These are phyloP conservation scores for Trametes hirsuta DNA, from an alignment of 1,284 basidiomycete genomes.

Conservation along the genomic window DNA sequence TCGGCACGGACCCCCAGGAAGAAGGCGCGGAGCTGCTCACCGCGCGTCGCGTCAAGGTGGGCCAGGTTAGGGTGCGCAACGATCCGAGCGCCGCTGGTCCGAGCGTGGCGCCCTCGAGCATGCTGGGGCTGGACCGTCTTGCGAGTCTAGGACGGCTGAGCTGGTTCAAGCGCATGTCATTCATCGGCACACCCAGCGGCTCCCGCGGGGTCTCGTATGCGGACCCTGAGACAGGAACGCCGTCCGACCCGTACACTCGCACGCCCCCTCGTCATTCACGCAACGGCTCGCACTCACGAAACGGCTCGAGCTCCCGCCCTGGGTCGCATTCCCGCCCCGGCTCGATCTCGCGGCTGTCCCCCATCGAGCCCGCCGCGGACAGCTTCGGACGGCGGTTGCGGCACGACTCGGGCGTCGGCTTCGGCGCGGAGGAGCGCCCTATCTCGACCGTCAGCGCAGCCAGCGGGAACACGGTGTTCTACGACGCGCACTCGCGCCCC, in stretches of 20 bases:
- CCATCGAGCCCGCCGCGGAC: conserved; percentile 20
- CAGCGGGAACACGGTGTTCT: conserved; percentile 59
- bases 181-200: conserved; percentile 19
- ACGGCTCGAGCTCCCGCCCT: conserved; percentile 28
- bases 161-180: conserved; percentile 51
- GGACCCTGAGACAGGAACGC: conserved; percentile 17
- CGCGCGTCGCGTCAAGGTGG: conserved; percentile 60
- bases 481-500: conserved; percentile 59
- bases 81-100: conserved; percentile 30
- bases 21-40: conserved; percentile 57
- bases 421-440: conserved; percentile 52
- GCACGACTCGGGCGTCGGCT: conserved; percentile 28
- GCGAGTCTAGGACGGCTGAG: conserved; percentile 51
- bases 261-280: conserved; percentile 35
- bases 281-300: conserved; percentile 40
- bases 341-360: conserved; percentile 22
- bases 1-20: conserved; percentile 35
- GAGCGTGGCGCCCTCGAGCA: conserved; percentile 23
- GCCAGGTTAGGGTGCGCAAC: conserved; percentile 24
- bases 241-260: conserved; percentile 33
- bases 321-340: conserved; percentile 28
- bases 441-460: conserved; percentile 55
- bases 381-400: conserved; percentile 23
- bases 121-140: conserved; percentile 47
- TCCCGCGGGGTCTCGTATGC: conserved; percentile 15